Conservation (phyloP, 768 basidiomycete species). For the Boletellus sp. region DNA sequence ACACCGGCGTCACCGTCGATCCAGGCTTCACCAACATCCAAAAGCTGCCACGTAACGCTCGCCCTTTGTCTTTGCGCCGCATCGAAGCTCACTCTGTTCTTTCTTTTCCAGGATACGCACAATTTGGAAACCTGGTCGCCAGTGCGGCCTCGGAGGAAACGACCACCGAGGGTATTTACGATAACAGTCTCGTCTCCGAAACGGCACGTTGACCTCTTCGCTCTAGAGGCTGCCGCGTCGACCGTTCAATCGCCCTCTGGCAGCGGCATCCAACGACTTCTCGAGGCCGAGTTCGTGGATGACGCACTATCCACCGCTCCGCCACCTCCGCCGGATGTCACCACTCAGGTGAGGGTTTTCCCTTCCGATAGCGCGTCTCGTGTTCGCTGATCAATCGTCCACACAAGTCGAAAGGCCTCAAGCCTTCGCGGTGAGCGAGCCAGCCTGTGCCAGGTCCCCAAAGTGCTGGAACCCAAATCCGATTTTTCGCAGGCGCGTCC, state of each 20-base stretch:
- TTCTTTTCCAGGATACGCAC: slow-evolving; percentile 57
- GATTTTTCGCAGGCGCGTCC: slow-evolving; percentile 31
- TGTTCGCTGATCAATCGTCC: not conserved
- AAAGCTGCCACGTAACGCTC: slow-evolving; percentile 64
- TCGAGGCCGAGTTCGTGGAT: slow-evolving; percentile 42
- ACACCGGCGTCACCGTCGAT: slow-evolving; percentile 72
- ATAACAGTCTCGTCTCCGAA: not conserved
- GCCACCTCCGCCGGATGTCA: slow-evolving; percentile 22
- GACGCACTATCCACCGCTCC: slow-evolving; percentile 63
- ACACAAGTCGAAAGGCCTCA: slow-evolving; percentile 22
- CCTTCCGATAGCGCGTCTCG: too few species aligned
- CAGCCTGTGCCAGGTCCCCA: too few species aligned
- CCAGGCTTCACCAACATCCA: slow-evolving; percentile 69
- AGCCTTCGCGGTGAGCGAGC: slow-evolving; percentile 47
- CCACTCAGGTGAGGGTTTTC: not conserved
- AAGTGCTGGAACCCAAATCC: not conserved
- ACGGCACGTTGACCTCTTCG: not conserved
- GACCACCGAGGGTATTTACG: slow-evolving; percentile 15
- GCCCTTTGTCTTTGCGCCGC: not conserved
- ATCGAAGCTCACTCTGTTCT: not conserved
- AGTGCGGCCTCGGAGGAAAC: slow-evolving; percentile 25
- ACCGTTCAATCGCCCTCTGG: slow-evolving; percentile 1
- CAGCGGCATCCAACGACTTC: slow-evolving; percentile 4
- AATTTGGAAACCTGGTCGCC: slow-evolving; percentile 53
- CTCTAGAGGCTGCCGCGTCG: slow-evolving; percentile 8